Evolutionary conservation across 768 basidiomycete genomes (phyloP).

Genomic region (Boletus speciosus): DNA sequence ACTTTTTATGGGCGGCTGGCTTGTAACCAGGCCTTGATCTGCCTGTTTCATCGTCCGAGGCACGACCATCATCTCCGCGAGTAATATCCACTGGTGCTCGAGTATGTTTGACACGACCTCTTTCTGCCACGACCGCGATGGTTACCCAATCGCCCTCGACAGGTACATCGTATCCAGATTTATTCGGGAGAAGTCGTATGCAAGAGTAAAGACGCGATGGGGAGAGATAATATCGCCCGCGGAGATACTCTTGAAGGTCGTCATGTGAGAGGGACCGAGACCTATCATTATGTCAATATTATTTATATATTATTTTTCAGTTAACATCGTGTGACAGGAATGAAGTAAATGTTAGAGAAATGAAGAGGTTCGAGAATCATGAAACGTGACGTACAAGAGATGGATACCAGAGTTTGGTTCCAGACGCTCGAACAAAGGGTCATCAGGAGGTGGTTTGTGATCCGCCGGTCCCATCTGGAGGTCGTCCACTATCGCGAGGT

Average conservation of each 20-base stretch:
- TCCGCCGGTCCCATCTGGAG: slow-evolving; percentile 76
- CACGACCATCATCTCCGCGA: slow-evolving; percentile 42
- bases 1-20: slow-evolving; percentile 8
- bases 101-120: slow-evolving; percentile 73
- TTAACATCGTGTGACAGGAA: neutral
- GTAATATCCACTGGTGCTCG: slow-evolving; percentile 57
- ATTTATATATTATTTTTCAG: slow-evolving; percentile 1
- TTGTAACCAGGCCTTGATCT: slow-evolving; percentile 6
- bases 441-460: slow-evolving; percentile 65
- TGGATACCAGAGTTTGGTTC: slow-evolving; percentile 93
- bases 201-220: slow-evolving; percentile 88
- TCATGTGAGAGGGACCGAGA: slow-evolving; percentile 72
- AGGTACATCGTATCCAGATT: slow-evolving; percentile 87
- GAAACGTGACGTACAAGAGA: slow-evolving; percentile 56
- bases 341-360: neutral
- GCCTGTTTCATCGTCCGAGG: slow-evolving; percentile 30
- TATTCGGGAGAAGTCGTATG: slow-evolving; percentile 70
- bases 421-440: slow-evolving; percentile 69
- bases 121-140: slow-evolving; percentile 92
- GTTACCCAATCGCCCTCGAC: slow-evolving; percentile 93
- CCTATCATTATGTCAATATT: slow-evolving; percentile 38
- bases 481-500: slow-evolving; percentile 69
- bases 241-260: slow-evolving; percentile 75
- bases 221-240: slow-evolving; percentile 81
- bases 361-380: slow-evolving; percentile 1